phyloP scores from a whole-genome alignment of 2,329 filamentous ascomycete genomes.

The Tolypocladium ovalisporum region DNA sequence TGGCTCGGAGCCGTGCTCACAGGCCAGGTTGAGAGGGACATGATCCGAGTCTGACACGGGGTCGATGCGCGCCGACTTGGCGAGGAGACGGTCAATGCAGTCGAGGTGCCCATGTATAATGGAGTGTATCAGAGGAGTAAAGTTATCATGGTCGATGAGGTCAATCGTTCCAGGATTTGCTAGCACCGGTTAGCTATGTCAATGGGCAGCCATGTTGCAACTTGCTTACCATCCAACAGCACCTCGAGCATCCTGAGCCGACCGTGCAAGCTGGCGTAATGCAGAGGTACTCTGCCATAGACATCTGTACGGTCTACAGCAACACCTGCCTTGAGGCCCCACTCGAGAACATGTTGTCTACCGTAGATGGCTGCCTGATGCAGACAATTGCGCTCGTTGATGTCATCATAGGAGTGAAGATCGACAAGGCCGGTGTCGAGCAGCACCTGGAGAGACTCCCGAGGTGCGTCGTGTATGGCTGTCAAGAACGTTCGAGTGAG shows the following conservation, averaged over 20 bases:
- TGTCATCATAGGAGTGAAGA: slow-evolving; percentile 89
- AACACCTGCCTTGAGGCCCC: slow-evolving; percentile 65
- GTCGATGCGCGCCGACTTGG: slow-evolving; percentile 72
- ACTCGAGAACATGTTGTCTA: slow-evolving; percentile 64
- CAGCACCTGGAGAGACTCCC: slow-evolving; percentile 63
- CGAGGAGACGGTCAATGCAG: slow-evolving; percentile 70
- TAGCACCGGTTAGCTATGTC: slow-evolving; percentile 15
- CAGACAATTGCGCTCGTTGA: slow-evolving; percentile 92
- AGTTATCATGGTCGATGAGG: slow-evolving; percentile 90
- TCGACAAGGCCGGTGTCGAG: slow-evolving; percentile 76
- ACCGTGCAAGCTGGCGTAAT: slow-evolving; percentile 95
- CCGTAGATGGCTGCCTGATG: slow-evolving; percentile 96
- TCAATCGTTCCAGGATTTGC: slow-evolving; percentile 68
- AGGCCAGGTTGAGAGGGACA: slow-evolving; percentile 87
- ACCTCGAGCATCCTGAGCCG: slow-evolving; percentile 71
- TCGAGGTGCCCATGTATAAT: slow-evolving; percentile 79
- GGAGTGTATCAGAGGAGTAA: slow-evolving; percentile 87
- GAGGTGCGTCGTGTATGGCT: slow-evolving; percentile 75
- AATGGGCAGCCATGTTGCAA: not conserved
- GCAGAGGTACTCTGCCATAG: slow-evolving; percentile 84
- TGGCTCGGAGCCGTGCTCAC: slow-evolving; percentile 77
- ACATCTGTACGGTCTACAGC: slow-evolving; percentile 77
- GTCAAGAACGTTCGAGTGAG: slow-evolving; percentile 85
- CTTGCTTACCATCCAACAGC: slow-evolving; percentile 55
- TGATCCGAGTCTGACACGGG: slow-evolving; percentile 81